Evolutionary conservation across 2,329 filamentous ascomycete species (phyloP), one percentile per base, ranked within the genome.

Genomic region (Aureobasidium sp.): DNA sequence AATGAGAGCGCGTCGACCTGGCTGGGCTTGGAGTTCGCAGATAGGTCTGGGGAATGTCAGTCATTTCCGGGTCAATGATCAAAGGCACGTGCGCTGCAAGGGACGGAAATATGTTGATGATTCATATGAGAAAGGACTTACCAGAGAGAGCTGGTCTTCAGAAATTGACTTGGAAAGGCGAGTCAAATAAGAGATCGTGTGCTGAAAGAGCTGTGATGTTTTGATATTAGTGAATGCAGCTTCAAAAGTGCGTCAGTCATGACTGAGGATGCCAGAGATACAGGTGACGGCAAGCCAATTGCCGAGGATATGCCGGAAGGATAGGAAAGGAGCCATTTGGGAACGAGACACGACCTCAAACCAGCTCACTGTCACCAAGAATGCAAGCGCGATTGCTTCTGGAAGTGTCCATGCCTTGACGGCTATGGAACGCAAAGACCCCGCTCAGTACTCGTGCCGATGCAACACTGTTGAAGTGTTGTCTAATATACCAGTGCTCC

Each of bases 1-100:
- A 66, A 63, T 67, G 58, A 29, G 51, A 51, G 44, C 46, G 53
- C 34, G 52, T 48, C 59, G 64, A 68, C 70, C 68, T 70, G 64
- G 68, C 66, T 66, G 64, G 65, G 66, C 70, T 67, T 67, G 67
- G 67, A 53, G 68, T 70, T 72, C 70, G 72, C 74, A 74, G 72
- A 68, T 74, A 66, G 70, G 69, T 72, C 69, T 75, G 72, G 71
- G 74, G 70, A 78, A 78, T 78, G 75, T 73, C 70, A 70, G 72
- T 70, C 71, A 71, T 70, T 68, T 68, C 72, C 70, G 69, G 58
- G 69, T 67, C 53, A n/a, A 67, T 62, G 55, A 47, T 55, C 61
- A 50, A 59, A 70, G 68, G 68, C 63, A 66, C 65, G 46, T 60
- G 57, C 57, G 17, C 57, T 41, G 57, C 57, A 60, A 60, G 57